Evolutionary conservation across 2,329 filamentous ascomycete genomes (phyloP).

Genomic region (Metarhizium humberi): DNA sequence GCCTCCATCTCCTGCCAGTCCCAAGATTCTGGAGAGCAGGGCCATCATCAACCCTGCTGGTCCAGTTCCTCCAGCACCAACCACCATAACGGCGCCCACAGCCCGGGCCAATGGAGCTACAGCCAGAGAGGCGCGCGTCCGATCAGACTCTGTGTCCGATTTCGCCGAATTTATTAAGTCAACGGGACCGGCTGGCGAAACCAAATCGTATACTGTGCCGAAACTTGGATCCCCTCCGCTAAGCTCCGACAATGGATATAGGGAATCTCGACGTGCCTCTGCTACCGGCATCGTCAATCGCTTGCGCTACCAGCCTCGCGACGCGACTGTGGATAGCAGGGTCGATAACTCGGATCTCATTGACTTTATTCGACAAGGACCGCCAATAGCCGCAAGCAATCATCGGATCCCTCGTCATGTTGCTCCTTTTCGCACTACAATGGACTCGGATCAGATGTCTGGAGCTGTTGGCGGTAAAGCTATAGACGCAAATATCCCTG

Average conservation of each 20-base stretch:
- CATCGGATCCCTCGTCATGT: slow-evolving; percentile 74
- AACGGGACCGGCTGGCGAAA: slow-evolving; percentile 58
- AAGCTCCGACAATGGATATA: slow-evolving; percentile 25
- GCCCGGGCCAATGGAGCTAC: slow-evolving; percentile 15
- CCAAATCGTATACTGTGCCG: slow-evolving; percentile 24
- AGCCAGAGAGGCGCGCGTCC: slow-evolving; percentile 65
- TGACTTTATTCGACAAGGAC: slow-evolving; percentile 88
- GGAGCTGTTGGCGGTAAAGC: slow-evolving; percentile 44
- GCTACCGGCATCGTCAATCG: slow-evolving; percentile 29
- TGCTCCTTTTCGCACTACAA: slow-evolving; percentile 74
- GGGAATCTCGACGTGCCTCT: slow-evolving; percentile 29
- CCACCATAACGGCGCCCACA: slow-evolving; percentile 11
- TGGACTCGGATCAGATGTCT: slow-evolving; percentile 73
- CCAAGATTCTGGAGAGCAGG: slow-evolving; percentile 7
- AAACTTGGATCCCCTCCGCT: slow-evolving; percentile 19
- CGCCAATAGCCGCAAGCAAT: slow-evolving; percentile 49
- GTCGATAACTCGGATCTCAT: slow-evolving; percentile 79
- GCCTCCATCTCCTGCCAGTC: slow-evolving; percentile 5
- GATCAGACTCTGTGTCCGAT: slow-evolving; percentile 64
- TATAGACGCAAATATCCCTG: slow-evolving; percentile 47
- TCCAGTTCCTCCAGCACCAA: slow-evolving; percentile 13
- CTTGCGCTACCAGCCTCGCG: slow-evolving; percentile 59
- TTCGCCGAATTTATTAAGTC: slow-evolving; percentile 86
- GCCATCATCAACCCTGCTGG: slow-evolving; percentile 7
- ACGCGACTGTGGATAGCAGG: slow-evolving; percentile 51